Conservation (phyloP, 352 stramenopile species). For the Phytopythium delawarense region DNA sequence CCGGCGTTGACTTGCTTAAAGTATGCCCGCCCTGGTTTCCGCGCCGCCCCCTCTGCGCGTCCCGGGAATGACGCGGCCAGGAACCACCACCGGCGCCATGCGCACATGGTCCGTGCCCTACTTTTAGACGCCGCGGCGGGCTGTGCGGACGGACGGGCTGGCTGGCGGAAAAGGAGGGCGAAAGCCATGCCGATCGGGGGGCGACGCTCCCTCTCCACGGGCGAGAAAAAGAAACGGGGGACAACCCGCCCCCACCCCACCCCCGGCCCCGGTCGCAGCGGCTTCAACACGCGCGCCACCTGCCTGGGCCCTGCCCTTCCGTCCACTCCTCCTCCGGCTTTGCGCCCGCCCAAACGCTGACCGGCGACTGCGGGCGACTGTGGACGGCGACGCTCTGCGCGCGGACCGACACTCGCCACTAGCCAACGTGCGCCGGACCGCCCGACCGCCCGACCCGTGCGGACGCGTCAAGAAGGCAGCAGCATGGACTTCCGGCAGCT, state of each 20-base stretch:
- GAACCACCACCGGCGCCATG: not conserved
- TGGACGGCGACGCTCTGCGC: not conserved
- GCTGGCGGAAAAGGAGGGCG: not conserved
- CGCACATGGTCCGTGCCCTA: not conserved
- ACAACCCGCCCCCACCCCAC: slow-evolving; percentile 1
- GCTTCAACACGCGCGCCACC: slow-evolving; percentile 19
- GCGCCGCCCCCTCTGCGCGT: not conserved
- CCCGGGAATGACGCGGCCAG: not conserved
- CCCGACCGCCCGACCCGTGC: too few species aligned
- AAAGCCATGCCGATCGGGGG: not conserved
- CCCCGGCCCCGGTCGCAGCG: slow-evolving; percentile 2
- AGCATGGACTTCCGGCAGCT: slow-evolving; percentile 15
- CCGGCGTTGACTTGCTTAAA: not conserved
- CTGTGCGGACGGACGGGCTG: too few species aligned
- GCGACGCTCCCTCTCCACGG: slow-evolving; percentile 1
- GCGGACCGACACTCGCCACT: slow-evolving; percentile 1
- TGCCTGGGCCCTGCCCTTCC: not conserved
- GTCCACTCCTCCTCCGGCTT: not conserved
- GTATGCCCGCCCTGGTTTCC: not conserved
- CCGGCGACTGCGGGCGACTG: not conserved
- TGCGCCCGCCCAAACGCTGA: not conserved
- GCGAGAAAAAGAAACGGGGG: slow-evolving; percentile 38
- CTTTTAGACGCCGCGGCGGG: not conserved
- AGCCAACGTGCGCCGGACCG: not conserved
- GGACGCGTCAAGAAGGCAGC: not conserved